phyloP scores from a whole-genome alignment of 2,329 filamentous ascomycete species.

The Diaporthe sp. region DNA sequence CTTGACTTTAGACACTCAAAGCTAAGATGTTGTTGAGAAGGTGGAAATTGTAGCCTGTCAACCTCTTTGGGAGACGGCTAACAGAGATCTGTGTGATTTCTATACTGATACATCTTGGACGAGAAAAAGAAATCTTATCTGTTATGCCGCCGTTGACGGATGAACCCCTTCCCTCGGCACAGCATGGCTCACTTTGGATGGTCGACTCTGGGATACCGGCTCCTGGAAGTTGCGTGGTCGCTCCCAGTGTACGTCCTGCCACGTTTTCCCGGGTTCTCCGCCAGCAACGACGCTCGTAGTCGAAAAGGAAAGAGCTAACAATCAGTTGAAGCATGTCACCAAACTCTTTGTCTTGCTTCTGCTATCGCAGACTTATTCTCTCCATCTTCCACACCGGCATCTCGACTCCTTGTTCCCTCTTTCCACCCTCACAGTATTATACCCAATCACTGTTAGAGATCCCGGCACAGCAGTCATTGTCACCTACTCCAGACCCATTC shows the following conservation, averaged over 20 bases:
- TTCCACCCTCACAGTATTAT: background rate
- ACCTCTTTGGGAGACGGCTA: background rate
- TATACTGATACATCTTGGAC: background rate
- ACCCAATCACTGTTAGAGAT: background rate
- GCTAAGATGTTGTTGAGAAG: background rate
- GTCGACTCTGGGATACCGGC: background rate
- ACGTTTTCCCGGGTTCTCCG: background rate
- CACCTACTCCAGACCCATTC: background rate
- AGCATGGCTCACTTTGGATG: background rate
- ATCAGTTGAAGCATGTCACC: background rate
- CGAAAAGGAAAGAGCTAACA: background rate
- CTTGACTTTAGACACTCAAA: background rate
- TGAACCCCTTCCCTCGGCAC: background rate
- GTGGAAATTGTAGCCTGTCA: background rate
- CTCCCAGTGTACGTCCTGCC: background rate
- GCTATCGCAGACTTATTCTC: background rate
- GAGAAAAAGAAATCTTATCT: background rate
- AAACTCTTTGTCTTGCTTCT: background rate
- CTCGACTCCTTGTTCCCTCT: background rate
- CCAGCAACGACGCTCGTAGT: background rate
- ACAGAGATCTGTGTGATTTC: background rate
- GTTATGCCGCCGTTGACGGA: accelerated
- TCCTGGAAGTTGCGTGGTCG: background rate
- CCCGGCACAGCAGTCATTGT: background rate
- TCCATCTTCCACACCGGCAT: background rate